Conservation (phyloP, 2,329 filamentous ascomycete species). For the Trichoderma pleuroti region DNA sequence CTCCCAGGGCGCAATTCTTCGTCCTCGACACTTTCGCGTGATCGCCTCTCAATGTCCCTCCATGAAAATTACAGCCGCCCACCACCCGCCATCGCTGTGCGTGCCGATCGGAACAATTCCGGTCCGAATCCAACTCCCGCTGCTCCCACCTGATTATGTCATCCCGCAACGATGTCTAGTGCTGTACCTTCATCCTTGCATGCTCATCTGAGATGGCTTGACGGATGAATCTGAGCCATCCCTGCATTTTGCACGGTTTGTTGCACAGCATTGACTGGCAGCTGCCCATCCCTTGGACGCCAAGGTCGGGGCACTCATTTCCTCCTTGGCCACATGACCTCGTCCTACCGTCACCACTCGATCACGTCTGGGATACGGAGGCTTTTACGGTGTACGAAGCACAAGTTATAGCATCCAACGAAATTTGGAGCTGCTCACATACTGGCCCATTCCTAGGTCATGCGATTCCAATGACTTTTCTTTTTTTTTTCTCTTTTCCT, state of each 20-base stretch:
- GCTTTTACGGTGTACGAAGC: neutral
- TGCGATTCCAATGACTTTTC: neutral
- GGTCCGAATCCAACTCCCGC: conserved; percentile 9
- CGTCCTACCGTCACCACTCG: neutral
- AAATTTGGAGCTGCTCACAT: neutral
- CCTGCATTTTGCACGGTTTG: neutral
- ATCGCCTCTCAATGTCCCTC: conserved; percentile 1
- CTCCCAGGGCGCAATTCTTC: conserved; percentile 16
- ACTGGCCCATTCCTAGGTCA: neutral
- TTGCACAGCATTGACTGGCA: conserved; percentile 12
- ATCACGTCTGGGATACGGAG: neutral
- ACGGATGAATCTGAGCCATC: conserved; percentile 7
- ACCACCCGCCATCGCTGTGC: neutral
- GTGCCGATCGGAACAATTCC: conserved; percentile 22
- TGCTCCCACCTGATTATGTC: neutral
- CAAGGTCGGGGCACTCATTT: conserved; percentile 11
- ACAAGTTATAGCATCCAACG: neutral
- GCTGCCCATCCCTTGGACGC: neutral
- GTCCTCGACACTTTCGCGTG: conserved; percentile 15
- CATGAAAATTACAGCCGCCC: conserved; percentile 21
- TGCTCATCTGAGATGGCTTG: conserved; percentile 9
- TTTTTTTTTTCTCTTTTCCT: neutral
- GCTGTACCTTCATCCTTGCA: neutral
- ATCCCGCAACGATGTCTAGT: neutral
- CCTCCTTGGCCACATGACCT: conserved; percentile 12